phyloP scores from a whole-genome alignment of 1,139 yeast genomes.

The Suhomyces panamericanus region DNA sequence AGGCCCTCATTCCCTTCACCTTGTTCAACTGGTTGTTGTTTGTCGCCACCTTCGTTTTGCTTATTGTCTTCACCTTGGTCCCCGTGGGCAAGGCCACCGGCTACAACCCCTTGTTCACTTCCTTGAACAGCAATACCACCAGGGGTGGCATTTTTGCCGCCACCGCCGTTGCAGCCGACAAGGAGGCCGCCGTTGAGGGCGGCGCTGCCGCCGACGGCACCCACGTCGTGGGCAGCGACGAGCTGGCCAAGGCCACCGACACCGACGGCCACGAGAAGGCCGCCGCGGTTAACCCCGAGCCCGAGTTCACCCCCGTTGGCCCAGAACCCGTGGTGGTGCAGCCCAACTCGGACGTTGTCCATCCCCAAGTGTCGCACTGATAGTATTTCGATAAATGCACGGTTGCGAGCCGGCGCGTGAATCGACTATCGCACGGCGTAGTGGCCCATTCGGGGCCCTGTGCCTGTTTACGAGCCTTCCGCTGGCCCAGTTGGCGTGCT shows the following conservation, averaged over 20 bases:
- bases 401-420: too few relatives aligned
- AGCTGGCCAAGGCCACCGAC: constrained; percentile 4
- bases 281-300: not conserved
- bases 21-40: constrained; percentile 33
- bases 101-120: not conserved
- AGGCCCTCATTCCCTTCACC: constrained; percentile 33
- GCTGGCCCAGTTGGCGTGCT: too few relatives aligned
- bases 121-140: not conserved
- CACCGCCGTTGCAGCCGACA: not conserved
- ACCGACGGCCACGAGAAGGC: constrained; percentile 2
- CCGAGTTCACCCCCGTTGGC: not conserved
- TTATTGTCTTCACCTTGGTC: constrained; percentile 23
- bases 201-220: not conserved
- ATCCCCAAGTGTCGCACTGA: too few relatives aligned
- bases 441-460: too few relatives aligned
- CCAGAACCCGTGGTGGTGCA: too few relatives aligned
- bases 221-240: constrained; percentile 1
- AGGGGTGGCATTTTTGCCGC: constrained; percentile 7
- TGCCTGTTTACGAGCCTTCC: too few relatives aligned
- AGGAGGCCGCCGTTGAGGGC: not conserved
- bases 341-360: too few relatives aligned
- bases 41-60: constrained; percentile 22
- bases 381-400: too few relatives aligned
- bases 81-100: constrained; percentile 18
- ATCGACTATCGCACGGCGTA: too few relatives aligned